Conservation (phyloP, 1,139 yeast species). For the Pichia sp. region DNA sequence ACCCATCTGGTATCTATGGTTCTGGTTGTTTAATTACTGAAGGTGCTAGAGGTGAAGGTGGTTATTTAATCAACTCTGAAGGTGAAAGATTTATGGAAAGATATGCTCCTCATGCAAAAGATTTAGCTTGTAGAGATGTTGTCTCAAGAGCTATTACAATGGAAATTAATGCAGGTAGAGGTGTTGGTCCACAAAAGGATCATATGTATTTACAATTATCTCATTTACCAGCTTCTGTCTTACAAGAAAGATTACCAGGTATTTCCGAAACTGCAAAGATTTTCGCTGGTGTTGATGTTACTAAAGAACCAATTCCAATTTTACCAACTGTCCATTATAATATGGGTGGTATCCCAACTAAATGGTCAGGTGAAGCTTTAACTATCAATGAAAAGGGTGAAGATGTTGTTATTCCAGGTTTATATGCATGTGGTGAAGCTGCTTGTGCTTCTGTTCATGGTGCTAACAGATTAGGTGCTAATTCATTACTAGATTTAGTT, state of each 20-base stretch:
- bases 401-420: conserved; percentile 88
- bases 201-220: conserved; percentile 93
- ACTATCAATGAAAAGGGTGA: conserved; percentile 82
- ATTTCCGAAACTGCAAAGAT: conserved; percentile 97
- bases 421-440: conserved; percentile 97
- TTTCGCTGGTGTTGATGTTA: conserved; percentile 98
- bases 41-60: conserved; percentile 99
- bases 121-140: conserved; percentile 96
- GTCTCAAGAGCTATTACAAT: conserved; percentile 97
- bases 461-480: conserved; percentile 98
- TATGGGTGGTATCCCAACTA: conserved; percentile 99
- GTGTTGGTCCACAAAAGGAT: conserved; percentile 95
- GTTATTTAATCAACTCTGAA: conserved; percentile 88
- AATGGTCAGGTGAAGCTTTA: conserved; percentile 92
- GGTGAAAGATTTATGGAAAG: conserved; percentile 99
- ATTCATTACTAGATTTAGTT: conserved; percentile 94
- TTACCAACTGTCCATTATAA: conserved; percentile 98
- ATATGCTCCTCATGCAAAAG: conserved; percentile 98
- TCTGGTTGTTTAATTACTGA: conserved; percentile 98
- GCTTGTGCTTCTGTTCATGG: conserved; percentile 99
- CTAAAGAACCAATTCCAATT: conserved; percentile 98
- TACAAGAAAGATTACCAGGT: conserved; percentile 97
- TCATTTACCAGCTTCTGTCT: conserved; percentile 86
- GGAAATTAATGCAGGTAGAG: conserved; percentile 98
- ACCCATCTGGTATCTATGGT: conserved; percentile 98